Evolutionary conservation across 2,329 filamentous ascomycete genomes (phyloP).

Genomic region (Fusarium piperis): DNA sequence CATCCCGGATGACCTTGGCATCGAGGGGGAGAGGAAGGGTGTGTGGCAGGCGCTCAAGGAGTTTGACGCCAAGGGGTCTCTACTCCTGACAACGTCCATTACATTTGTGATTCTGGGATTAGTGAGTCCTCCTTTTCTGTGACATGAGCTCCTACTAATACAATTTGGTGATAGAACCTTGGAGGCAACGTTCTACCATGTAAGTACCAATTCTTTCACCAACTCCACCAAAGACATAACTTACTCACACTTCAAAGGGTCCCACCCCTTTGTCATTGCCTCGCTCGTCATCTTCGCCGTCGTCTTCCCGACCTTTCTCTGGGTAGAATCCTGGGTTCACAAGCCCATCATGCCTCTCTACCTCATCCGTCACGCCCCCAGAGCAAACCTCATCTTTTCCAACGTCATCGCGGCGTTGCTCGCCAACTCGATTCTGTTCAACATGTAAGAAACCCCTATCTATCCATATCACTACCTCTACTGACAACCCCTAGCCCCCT

Average conservation of each 20-base stretch:
- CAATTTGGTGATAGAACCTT: conserved; percentile 56
- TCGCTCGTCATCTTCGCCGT: conserved; percentile 60
- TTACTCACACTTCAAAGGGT: conserved; percentile 53
- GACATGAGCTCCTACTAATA: not conserved
- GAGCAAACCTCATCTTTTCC: conserved; percentile 66
- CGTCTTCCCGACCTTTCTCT: conserved; percentile 62
- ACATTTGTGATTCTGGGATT: conserved; percentile 69
- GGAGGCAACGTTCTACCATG: conserved; percentile 72
- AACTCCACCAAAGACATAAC: not conserved
- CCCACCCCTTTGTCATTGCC: conserved; percentile 65
- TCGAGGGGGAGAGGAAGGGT: conserved; percentile 56
- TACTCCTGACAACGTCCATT: conserved; percentile 61
- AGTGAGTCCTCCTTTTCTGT: conserved; percentile 49
- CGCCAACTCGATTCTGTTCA: conserved; percentile 67
- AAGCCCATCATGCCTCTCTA: conserved; percentile 70
- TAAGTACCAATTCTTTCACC: conserved; percentile 43
- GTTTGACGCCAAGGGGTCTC: conserved; percentile 67
- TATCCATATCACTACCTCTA: not conserved
- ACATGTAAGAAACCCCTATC: conserved; percentile 55
- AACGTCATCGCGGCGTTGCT: conserved; percentile 64
- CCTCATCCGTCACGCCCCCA: conserved; percentile 60
- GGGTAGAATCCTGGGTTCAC: conserved; percentile 59
- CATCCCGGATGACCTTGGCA: conserved; percentile 63
- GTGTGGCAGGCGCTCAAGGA: conserved; percentile 60
- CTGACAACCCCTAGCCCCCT: conserved; percentile 61